These are phyloP conservation scores for Aspergillus hiratsukae DNA, from an alignment of 2,329 filamentous ascomycete species.

Conservation along the genomic window DNA sequence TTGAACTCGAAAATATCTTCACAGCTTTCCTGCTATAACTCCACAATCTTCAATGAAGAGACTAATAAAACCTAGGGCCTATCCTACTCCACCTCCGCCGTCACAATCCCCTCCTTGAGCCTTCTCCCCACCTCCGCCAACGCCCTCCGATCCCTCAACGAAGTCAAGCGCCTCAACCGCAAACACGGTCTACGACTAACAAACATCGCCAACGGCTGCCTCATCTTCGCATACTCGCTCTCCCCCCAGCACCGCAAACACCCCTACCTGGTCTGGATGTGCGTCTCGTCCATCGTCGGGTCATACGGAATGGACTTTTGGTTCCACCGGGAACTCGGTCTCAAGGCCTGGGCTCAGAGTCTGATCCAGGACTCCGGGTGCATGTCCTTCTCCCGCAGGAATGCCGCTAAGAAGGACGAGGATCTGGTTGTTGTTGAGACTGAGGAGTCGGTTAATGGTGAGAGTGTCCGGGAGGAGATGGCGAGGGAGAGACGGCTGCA, in stretches of 20 bases:
- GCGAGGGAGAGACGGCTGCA: constrained; percentile 38
- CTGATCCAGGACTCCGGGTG: constrained; percentile 43
- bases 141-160: constrained; percentile 66
- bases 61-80: constrained; percentile 60
- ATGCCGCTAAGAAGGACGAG: constrained; percentile 28
- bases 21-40: no score
- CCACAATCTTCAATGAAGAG: background rate
- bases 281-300: constrained; percentile 52
- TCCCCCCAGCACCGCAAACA: constrained; percentile 73
- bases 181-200: constrained; percentile 65
- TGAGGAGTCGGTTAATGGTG: constrained; percentile 42
- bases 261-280: constrained; percentile 86
- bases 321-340: constrained; percentile 63
- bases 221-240: constrained; percentile 72
- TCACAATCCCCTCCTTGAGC: constrained; percentile 76
- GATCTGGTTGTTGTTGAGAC: constrained; percentile 35
- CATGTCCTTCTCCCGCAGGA: constrained; percentile 10
- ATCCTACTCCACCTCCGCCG: constrained; percentile 74
- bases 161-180: constrained; percentile 60
- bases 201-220: constrained; percentile 63
- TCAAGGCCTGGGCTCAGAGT: constrained; percentile 29
- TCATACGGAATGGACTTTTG: constrained; percentile 60
- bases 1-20: background rate
- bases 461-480: constrained; percentile 43
- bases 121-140: constrained; percentile 70